phyloP scores from a whole-genome alignment of 345 rosid species.

The Aquilaria malaccensis region DNA sequence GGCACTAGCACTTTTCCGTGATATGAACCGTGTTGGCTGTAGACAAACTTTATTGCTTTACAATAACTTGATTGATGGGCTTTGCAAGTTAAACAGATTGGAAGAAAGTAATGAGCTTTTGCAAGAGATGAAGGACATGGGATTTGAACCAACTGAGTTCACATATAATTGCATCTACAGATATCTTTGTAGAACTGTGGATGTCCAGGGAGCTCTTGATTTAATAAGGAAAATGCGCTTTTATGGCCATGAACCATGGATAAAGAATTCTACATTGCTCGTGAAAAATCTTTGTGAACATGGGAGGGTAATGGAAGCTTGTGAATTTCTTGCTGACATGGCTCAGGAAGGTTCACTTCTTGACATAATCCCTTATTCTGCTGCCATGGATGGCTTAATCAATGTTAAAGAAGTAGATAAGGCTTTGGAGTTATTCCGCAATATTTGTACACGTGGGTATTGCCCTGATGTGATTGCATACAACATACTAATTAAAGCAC shows the following conservation, averaged over 20 bases:
- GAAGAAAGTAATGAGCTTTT: slow-evolving; percentile 55
- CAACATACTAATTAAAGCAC: slow-evolving; percentile 65
- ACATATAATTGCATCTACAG: slow-evolving; percentile 63
- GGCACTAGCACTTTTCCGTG: slow-evolving; percentile 51
- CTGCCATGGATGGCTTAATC: slow-evolving; percentile 60
- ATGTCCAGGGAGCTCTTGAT: slow-evolving; percentile 52
- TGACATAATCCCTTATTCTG: slow-evolving; percentile 71
- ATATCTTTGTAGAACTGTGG: slow-evolving; percentile 54
- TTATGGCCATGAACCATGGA: slow-evolving; percentile 76
- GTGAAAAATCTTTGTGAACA: slow-evolving; percentile 48
- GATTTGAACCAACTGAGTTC: slow-evolving; percentile 60
- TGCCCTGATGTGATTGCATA: slow-evolving; percentile 79
- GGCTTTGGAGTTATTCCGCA: slow-evolving; percentile 59
- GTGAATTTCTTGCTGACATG: slow-evolving; percentile 52
- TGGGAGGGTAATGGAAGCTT: slow-evolving; percentile 53
- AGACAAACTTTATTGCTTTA: slow-evolving; percentile 34
- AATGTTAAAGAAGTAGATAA: slow-evolving; percentile 44
- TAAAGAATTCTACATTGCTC: slow-evolving; percentile 62
- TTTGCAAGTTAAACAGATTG: slow-evolving; percentile 60
- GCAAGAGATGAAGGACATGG: slow-evolving; percentile 47
- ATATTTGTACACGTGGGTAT: slow-evolving; percentile 46
- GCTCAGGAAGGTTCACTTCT: slow-evolving; percentile 70
- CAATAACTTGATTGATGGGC: slow-evolving; percentile 47
- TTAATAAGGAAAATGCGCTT: slow-evolving; percentile 59
- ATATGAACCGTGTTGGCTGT: slow-evolving; percentile 40